Percentiles rank a stretch among this genome's conserved stretches.
phyloP scores from a whole-genome alignment of 805 yeast genomes.

The Wickerhamomyces sydowiorum region DNA sequence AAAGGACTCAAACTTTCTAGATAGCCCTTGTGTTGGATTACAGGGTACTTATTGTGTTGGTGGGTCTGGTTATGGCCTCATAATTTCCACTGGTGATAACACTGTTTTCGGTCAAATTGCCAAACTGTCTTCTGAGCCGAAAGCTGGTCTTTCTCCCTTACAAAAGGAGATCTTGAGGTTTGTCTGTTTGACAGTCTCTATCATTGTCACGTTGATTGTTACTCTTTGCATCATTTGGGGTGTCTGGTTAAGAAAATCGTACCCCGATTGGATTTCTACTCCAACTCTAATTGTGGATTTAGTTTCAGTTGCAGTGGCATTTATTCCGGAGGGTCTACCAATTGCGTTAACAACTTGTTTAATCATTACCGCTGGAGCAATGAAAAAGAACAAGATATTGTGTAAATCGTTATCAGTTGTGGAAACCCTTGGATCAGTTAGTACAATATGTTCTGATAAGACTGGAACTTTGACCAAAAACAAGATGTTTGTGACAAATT shows the following conservation, averaged over 20 bases:
- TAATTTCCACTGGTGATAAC: conserved; percentile 37
- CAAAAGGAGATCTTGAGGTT: conserved; percentile 36
- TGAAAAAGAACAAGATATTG: conserved; percentile 38
- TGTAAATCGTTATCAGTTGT: conserved; percentile 42
- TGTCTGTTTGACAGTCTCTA: conserved; percentile 22
- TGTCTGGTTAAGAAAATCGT: conserved; percentile 32
- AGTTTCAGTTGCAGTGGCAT: conserved; percentile 42
- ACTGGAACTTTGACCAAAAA: conserved; percentile 47
- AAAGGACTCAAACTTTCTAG: conserved; percentile 33
- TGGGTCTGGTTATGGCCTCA: conserved; percentile 39
- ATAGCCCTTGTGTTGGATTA: conserved; percentile 36
- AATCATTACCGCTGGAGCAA: conserved; percentile 39
- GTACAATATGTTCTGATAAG: conserved; percentile 38
- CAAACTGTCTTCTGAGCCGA: conserved; percentile 33
- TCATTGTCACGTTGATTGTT: conserved; percentile 26
- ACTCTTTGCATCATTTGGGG: conserved; percentile 35
- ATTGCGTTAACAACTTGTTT: conserved; percentile 46
- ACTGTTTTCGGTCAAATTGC: conserved; percentile 44
- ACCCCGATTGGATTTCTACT: conserved; percentile 37
- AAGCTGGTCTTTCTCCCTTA: conserved; percentile 34
- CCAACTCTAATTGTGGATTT: conserved; percentile 36
- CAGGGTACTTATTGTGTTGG: conserved; percentile 40
- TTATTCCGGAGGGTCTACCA: conserved; percentile 47
- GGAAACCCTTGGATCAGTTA: conserved; percentile 54
- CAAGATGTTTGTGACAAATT: conserved; percentile 36